Conservation (phyloP, 1,284 basidiomycete species). For the Amylostereum chailletii region DNA sequence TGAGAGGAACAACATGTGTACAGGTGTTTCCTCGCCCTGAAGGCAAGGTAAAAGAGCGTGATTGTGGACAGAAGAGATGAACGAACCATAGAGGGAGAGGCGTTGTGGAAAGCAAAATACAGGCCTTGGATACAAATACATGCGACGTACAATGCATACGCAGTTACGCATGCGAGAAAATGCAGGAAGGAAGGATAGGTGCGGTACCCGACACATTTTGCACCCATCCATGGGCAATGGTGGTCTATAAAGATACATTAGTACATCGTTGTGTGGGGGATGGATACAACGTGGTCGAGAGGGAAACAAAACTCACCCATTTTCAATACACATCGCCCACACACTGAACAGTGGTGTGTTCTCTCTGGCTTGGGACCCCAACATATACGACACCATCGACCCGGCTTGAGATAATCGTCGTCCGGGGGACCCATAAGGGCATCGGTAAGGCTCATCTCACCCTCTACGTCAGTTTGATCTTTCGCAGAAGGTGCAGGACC, state of each 20-base stretch:
- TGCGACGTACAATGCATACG: constrained; percentile 58
- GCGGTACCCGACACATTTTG: constrained; percentile 67
- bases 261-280: neutral
- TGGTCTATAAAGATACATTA: constrained; percentile 47
- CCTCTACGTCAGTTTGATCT: constrained; percentile 24
- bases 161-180: constrained; percentile 62
- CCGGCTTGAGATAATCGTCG: constrained; percentile 42
- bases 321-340: constrained; percentile 75
- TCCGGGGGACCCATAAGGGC: constrained; percentile 41
- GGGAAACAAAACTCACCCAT: constrained; percentile 51
- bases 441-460: constrained; percentile 48
- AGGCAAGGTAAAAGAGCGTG: constrained; percentile 3
- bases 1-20: constrained; percentile 63
- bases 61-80: constrained; percentile 3
- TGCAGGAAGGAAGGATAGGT: constrained; percentile 85
- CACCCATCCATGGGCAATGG: constrained; percentile 82
- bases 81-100: constrained; percentile 42
- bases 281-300: constrained; percentile 9
- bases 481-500: constrained; percentile 42
- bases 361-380: constrained; percentile 77
- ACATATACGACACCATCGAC: constrained; percentile 70
- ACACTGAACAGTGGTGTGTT: constrained; percentile 75
- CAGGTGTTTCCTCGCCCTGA: constrained; percentile 57
- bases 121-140: constrained; percentile 49
- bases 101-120: constrained; percentile 60